These are phyloP conservation scores for Lophiotrema nucula DNA, from an alignment of 495 filamentous ascomycete genomes.

Conservation along the genomic window DNA sequence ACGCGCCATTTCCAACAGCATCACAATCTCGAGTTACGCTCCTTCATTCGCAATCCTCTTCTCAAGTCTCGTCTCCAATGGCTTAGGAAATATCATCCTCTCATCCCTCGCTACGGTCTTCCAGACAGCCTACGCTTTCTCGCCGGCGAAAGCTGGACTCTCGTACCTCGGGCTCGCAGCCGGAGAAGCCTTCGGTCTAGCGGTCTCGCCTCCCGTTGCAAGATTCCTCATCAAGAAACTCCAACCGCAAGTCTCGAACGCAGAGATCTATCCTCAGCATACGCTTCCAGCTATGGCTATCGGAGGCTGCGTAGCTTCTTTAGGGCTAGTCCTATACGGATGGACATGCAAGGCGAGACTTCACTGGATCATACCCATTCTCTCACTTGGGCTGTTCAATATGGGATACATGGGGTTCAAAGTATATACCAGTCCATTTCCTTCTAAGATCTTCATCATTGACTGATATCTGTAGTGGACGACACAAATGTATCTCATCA, in stretches of 20 bases:
- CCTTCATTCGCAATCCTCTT: neutral
- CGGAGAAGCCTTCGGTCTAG: conserved; percentile 7
- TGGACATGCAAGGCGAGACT: conserved; percentile 29
- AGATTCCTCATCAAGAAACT: neutral
- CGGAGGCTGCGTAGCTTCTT: conserved; percentile 16
- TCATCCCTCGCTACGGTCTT: conserved; percentile 45
- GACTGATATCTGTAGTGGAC: neutral
- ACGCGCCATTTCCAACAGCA: neutral
- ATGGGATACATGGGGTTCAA: conserved; percentile 25
- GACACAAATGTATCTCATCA: conserved; percentile 15
- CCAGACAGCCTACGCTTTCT: conserved; percentile 48
- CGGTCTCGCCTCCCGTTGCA: neutral
- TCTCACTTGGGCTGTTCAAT: conserved; percentile 23
- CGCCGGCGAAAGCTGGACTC: conserved; percentile 24
- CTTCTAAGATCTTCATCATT: neutral
- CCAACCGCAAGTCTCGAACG: neutral
- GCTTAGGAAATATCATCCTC: neutral
- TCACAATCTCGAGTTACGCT: neutral
- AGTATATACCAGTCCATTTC: neutral
- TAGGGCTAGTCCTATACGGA: conserved; percentile 35
- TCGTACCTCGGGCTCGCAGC: conserved; percentile 31
- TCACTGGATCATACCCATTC: conserved; percentile 36
- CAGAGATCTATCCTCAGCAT: conserved; percentile 28
- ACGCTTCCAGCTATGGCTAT: conserved; percentile 25
- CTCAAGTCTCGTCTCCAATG: neutral